phyloP scores from a whole-genome alignment of 306 rosid genomes.

The Cucurbita maxima region DNA sequence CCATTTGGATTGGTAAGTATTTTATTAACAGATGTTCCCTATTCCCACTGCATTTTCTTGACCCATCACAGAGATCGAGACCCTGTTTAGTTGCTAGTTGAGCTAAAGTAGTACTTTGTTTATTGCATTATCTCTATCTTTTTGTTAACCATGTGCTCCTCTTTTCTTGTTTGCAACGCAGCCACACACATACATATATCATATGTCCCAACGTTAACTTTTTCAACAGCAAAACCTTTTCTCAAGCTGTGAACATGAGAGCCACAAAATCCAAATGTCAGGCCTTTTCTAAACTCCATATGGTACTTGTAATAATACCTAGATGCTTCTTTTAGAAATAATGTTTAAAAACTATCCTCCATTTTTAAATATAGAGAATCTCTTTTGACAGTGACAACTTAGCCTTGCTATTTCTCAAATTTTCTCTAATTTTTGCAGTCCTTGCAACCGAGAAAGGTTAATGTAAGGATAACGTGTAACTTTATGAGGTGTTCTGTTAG shows the following conservation, averaged over 20 bases:
- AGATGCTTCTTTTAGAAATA: neutral
- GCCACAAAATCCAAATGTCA: conserved; percentile 8
- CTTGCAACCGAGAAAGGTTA: neutral
- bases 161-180: neutral
- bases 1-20: neutral
- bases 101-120: neutral
- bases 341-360: neutral
- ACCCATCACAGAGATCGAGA: neutral
- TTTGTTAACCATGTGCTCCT: neutral
- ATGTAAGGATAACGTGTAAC: neutral
- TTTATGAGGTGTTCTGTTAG: neutral
- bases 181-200: neutral
- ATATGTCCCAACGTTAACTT: conserved; percentile 2
- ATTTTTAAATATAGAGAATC: neutral
- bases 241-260: neutral
- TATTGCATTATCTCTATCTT: neutral
- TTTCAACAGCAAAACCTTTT: neutral
- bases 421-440: neutral
- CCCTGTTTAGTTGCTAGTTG: conserved; percentile 4
- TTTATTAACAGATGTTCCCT: conserved; percentile 2
- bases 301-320: neutral
- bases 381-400: neutral
- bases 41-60: neutral
- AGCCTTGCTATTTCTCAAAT: neutral
- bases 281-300: neutral